Evolutionary conservation across 2,329 filamentous ascomycete genomes (phyloP), one percentile per base, ranked within the genome.

Genomic region (Capronia epimyces): DNA sequence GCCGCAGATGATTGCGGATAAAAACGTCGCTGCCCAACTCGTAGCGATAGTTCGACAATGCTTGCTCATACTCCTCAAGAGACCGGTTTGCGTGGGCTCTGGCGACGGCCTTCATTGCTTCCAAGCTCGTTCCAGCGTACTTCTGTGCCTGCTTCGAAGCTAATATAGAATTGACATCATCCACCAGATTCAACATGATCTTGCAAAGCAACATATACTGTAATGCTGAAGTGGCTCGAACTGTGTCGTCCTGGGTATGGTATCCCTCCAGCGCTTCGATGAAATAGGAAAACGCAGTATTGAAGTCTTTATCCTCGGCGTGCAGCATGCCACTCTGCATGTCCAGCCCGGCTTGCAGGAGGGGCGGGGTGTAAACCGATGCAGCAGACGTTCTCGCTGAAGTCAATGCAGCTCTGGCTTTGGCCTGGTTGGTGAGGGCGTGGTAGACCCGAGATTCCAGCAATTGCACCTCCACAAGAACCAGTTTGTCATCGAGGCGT

Each of bases 151-250:
- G 90, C 79, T 98, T 98, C 48, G 89, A 94, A 24, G 86, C 82
- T 82, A 98, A 89, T 61, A 98, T 81, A 66, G 86, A 83, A 73
- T 91, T 95, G 69, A 98, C 91, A 69, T 98, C 94, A 75, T 97
- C 90, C 60, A 83, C 89, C 34, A 94, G 79, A 73, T 98, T 98
- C 62, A 98, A 80, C 94, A 98, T 98, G 70, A 98, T 93, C 77
- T 98, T 98, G 83, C 93, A 97, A 29, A 98, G 83, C 48, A 98
- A 81, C 93, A 98, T 98, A 78, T 98, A 98, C 76, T 98, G 93
- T 60, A 98, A 77, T 9, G 93, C 89, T 10, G 91, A 88, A n/a
- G 91, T 94, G n/a, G 94, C 93, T 72, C 90, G 89, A 58, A 79
- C 75, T 32, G 83, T 75, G 67, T 95, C 89, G 61, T 98, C 93